Evolutionary conservation across 1,284 basidiomycete species (phyloP).

Genomic region (Lentinula novae-zelandiae): DNA sequence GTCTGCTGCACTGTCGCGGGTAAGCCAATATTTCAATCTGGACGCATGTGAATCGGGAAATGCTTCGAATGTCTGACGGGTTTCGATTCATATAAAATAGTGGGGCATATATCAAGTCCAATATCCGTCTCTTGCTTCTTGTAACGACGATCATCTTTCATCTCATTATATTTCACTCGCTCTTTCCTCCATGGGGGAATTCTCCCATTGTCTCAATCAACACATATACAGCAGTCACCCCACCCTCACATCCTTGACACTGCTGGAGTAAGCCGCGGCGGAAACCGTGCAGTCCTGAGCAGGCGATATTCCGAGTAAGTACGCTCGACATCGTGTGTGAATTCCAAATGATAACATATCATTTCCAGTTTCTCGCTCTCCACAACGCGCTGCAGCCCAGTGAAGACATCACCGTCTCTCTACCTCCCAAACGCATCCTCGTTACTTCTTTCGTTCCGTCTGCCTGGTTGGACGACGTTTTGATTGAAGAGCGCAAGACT

Average conservation of each 20-base stretch:
- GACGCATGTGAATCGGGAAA: not conserved
- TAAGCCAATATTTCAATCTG: not conserved
- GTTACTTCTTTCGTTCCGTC: conserved; percentile 44
- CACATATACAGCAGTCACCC: conserved; percentile 44
- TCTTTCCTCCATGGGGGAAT: not conserved
- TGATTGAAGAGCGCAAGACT: conserved; percentile 49
- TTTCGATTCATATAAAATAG: not conserved
- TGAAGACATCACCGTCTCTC: conserved; percentile 19
- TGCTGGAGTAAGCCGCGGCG: conserved; percentile 33
- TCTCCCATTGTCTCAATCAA: conserved; percentile 9
- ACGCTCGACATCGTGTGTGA: not conserved
- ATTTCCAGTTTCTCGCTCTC: conserved; percentile 40
- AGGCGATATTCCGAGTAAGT: conserved; percentile 50
- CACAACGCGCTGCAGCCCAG: conserved; percentile 28
- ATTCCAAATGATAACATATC: not conserved
- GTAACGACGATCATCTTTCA: not conserved
- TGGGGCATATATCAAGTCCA: not conserved
- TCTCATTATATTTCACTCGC: not conserved
- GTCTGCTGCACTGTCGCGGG: not conserved
- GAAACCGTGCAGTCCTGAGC: conserved; percentile 29
- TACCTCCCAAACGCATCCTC: conserved; percentile 49
- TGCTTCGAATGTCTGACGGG: not conserved
- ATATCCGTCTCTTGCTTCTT: not conserved
- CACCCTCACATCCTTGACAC: conserved; percentile 48
- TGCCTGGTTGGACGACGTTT: conserved; percentile 49